These are phyloP conservation scores for Castanea mollissima DNA, from an alignment of 306 rosid genomes.

Conservation along the genomic window DNA sequence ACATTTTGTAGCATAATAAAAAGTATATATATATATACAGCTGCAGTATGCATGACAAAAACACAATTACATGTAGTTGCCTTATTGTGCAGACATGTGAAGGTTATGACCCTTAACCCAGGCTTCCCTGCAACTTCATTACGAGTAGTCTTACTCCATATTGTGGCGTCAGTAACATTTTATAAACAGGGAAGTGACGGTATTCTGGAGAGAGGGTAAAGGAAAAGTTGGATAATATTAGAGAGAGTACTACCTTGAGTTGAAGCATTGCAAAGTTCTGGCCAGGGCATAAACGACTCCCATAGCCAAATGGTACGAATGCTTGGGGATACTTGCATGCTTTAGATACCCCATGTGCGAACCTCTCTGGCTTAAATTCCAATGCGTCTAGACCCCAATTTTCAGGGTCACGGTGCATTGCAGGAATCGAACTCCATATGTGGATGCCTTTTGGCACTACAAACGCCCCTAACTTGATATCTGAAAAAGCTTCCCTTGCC, in stretches of 20 bases:
- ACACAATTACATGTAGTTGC: too few species aligned
- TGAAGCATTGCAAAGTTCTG: constrained; percentile 25
- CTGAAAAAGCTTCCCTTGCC: constrained; percentile 28
- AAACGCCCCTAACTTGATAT: constrained; percentile 24
- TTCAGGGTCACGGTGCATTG: constrained; percentile 30
- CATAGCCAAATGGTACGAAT: constrained; percentile 37
- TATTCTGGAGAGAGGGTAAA: constrained; percentile 33
- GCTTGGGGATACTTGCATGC: constrained; percentile 41
- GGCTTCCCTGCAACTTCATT: too few species aligned
- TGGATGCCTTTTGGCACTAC: constrained; percentile 35
- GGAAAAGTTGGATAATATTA: constrained; percentile 25
- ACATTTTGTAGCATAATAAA: too few species aligned
- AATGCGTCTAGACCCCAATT: constrained; percentile 30
- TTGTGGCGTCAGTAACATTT: constrained; percentile 26
- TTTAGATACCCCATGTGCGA: constrained; percentile 23
- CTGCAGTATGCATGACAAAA: too few species aligned
- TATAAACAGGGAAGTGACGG: constrained; percentile 21
- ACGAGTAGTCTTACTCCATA: constrained; percentile 2
- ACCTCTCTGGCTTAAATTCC: constrained; percentile 37
- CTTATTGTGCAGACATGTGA: too few species aligned
- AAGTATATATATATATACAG: too few species aligned
- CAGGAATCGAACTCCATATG: constrained; percentile 17
- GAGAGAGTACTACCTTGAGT: constrained; percentile 15
- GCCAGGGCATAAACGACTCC: constrained; percentile 33
- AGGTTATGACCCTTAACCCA: too few species aligned